Conservation (phyloP, 2,329 filamentous ascomycete species). For the Colletotrichum sp. region DNA sequence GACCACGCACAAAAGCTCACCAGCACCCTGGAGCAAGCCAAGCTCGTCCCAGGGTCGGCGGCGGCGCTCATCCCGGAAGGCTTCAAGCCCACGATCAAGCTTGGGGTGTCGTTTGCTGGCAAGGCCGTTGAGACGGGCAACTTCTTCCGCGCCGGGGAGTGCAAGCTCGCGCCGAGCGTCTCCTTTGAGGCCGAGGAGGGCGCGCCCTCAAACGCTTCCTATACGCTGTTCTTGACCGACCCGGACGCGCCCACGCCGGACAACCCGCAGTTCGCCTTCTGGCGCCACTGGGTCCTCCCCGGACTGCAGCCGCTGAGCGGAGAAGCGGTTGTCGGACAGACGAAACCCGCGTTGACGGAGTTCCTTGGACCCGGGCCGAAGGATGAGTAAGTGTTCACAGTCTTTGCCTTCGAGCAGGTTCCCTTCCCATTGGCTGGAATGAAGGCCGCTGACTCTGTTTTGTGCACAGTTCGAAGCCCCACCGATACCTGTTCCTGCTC, state of each 20-base stretch:
- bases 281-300: constrained; percentile 58
- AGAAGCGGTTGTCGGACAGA: constrained; percentile 28
- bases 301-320: constrained; percentile 38
- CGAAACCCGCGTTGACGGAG: constrained; percentile 41
- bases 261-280: constrained; percentile 60
- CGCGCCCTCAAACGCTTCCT: constrained; percentile 35
- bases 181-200: constrained; percentile 38
- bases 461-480: constrained; percentile 46
- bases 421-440: neutral
- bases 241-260: constrained; percentile 61
- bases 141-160: constrained; percentile 44
- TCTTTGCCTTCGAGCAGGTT: neutral
- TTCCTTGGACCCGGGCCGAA: constrained; percentile 51
- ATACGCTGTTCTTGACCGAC: constrained; percentile 55
- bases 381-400: constrained; percentile 43
- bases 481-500: constrained; percentile 51
- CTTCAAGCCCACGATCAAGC: constrained; percentile 46
- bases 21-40: constrained; percentile 38
- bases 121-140: constrained; percentile 40
- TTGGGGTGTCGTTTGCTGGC: constrained; percentile 41
- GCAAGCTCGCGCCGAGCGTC: constrained; percentile 40
- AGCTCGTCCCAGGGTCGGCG: constrained; percentile 46
- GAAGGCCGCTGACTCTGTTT: neutral
- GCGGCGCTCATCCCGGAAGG: constrained; percentile 41
- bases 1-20: constrained; percentile 28